Base-by-base conservation (phyloP, 192 early-diverging fungal species). In the Podila epigama region DNA sequence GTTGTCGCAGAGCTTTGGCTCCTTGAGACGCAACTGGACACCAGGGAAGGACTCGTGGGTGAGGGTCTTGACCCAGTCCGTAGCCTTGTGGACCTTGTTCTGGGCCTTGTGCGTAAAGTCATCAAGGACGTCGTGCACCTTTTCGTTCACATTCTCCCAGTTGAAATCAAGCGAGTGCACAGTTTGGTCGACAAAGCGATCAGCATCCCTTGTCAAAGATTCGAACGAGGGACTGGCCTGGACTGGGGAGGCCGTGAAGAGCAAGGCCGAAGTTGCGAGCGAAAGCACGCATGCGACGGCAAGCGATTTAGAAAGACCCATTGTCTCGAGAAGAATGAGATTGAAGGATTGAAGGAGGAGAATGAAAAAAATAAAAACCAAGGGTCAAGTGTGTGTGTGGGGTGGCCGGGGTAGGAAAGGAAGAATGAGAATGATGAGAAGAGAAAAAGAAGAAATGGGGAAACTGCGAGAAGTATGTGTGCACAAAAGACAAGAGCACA, bases 1-100 rank as follows among this genome's bases (percentile, higher is more conserved):
- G 48, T 87, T 80, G 68, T 96, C 95, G 78, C 97, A 99, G 50
- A 99, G 84, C 33, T 82, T 72, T 40, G 92, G 92, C 63, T 89
- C 66, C 82, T 92, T 93, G 57, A 90, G 84, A 61, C 92, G 89
- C 54, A 95, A 82, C 71, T 88, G 71, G 77, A 90, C 91, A 54
- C 90, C 85, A 27, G 93, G 90, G 62, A 95, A 89, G 28, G 85
- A 87, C 34, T 83, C 72, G 60, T 90, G 86, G 5, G 78, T 82
- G 28, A 89, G 79, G 20, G 81, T 70, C 31, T 78, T 78, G 59
- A 77, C 62, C 66, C 77, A 75, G 20, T 84, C 71, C 16, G 59
- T 69, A 11, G 66, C 63, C 56, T 66, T 60, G 58, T 62, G 60
- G 35, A 66, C n/a, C 41, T 66, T 75, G 50, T 56, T 44, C 51